These are phyloP conservation scores for Fusarium praegraminearum DNA, from an alignment of 2,329 filamentous ascomycete species.

Conservation along the genomic window DNA sequence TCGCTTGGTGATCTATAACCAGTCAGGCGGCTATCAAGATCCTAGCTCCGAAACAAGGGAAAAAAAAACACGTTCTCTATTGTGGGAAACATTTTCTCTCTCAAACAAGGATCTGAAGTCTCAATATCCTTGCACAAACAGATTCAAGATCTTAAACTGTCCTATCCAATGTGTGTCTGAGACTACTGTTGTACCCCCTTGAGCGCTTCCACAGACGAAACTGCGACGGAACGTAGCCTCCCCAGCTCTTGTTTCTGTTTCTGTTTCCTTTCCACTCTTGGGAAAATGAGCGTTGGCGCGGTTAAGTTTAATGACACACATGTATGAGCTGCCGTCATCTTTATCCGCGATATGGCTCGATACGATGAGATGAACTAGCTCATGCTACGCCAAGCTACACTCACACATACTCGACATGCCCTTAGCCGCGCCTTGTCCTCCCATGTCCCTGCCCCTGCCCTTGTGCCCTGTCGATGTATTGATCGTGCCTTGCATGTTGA, in stretches of 20 bases:
- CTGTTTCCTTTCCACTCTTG: conserved; percentile 12
- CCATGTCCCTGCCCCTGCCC: background rate
- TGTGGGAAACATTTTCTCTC: conserved; percentile 6
- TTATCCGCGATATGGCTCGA: conserved; percentile 38
- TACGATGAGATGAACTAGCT: conserved; percentile 34
- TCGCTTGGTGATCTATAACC: conserved; percentile 16
- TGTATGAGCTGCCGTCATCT: conserved; percentile 26
- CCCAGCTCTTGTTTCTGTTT: conserved; percentile 18
- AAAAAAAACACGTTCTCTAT: conserved; percentile 11
- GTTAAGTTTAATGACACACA: background rate
- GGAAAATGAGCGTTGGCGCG: background rate
- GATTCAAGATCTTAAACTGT: conserved; percentile 6
- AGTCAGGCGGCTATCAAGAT: conserved; percentile 43
- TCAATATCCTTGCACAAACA: conserved; percentile 16
- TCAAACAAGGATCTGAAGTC: background rate
- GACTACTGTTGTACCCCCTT: conserved; percentile 16
- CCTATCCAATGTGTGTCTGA: conserved; percentile 14
- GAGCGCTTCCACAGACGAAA: conserved; percentile 39
- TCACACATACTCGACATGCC: conserved; percentile 15
- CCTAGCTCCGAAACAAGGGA: conserved; percentile 34
- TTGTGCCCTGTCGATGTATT: conserved; percentile 4
- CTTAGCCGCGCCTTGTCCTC: conserved; percentile 38
- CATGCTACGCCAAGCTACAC: conserved; percentile 26
- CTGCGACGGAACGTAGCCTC: conserved; percentile 11
- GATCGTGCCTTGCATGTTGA: conserved; percentile 29